Evolutionary conservation across 371 early-diverging fungal species (phyloP).

Genomic region (Mucor racemosus): DNA sequence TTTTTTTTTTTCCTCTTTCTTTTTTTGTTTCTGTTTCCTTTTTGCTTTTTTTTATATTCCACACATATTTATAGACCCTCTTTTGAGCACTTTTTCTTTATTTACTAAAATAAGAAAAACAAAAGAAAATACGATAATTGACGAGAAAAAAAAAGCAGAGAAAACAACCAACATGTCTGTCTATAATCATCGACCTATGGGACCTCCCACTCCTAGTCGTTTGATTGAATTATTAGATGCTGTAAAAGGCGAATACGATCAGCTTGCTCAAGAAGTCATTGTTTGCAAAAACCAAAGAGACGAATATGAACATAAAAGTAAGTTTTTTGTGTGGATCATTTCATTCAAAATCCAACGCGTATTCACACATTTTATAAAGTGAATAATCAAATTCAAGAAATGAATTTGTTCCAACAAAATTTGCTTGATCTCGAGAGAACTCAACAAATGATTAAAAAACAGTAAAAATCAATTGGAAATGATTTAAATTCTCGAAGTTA

Average conservation of each 20-base stretch:
- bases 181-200: constrained; percentile 82
- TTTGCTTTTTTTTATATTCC: neutral
- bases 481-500: neutral
- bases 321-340: neutral
- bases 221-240: constrained; percentile 83
- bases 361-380: constrained; percentile 38
- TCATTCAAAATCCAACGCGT: constrained; percentile 4
- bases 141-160: neutral
- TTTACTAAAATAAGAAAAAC: neutral
- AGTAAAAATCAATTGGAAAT: constrained; percentile 34
- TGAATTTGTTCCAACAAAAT: constrained; percentile 74
- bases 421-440: constrained; percentile 80
- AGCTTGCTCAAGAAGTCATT: constrained; percentile 72
- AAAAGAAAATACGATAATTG: constrained; percentile 2
- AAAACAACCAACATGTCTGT: constrained; percentile 39
- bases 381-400: constrained; percentile 76
- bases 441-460: constrained; percentile 76
- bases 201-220: constrained; percentile 64
- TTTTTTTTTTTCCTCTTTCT: constrained; percentile 6
- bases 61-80: neutral
- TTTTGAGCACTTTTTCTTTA: neutral
- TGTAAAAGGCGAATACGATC: constrained; percentile 79
- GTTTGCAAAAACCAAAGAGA: constrained; percentile 77
- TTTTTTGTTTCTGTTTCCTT: constrained; percentile 5
- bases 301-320: constrained; percentile 87